Conservation (phyloP, 75 land plant genomes). For the Selaginella moellendorffii region DNA sequence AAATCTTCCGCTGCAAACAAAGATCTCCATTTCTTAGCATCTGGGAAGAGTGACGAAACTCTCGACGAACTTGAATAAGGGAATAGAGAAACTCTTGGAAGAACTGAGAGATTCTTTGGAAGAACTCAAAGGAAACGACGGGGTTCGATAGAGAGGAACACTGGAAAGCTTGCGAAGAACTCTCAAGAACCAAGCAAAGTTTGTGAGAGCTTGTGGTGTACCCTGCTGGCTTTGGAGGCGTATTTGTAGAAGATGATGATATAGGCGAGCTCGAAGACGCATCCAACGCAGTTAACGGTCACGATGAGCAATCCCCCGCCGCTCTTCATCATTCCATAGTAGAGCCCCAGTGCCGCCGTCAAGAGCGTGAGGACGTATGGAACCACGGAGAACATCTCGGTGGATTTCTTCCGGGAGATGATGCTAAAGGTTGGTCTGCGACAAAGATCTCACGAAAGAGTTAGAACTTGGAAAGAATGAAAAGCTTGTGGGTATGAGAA, state of each 20-base stretch:
- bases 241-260: not conserved
- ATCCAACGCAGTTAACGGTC: not conserved
- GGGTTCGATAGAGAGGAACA: too few relatives aligned
- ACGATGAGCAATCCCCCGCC: not conserved
- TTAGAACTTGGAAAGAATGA: not conserved
- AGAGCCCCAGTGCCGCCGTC: constrained; percentile 35
- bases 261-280: not conserved
- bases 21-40: constrained; percentile 28
- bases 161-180: too few relatives aligned
- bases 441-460: not conserved
- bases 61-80: not conserved
- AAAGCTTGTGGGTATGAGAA: not conserved
- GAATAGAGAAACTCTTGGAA: too few relatives aligned
- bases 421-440: constrained; percentile 42
- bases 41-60: not conserved
- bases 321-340: constrained; percentile 22
- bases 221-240: not conserved
- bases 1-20: not conserved
- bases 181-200: too few relatives aligned
- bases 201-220: not conserved
- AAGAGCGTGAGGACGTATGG: constrained; percentile 38
- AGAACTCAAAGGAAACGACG: too few relatives aligned
- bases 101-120: too few relatives aligned
- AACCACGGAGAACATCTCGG: constrained; percentile 34
- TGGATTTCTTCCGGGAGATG: constrained; percentile 33